Base-by-base conservation (phyloP, 768 basidiomycete species). In the Amanita molliuscula region DNA sequence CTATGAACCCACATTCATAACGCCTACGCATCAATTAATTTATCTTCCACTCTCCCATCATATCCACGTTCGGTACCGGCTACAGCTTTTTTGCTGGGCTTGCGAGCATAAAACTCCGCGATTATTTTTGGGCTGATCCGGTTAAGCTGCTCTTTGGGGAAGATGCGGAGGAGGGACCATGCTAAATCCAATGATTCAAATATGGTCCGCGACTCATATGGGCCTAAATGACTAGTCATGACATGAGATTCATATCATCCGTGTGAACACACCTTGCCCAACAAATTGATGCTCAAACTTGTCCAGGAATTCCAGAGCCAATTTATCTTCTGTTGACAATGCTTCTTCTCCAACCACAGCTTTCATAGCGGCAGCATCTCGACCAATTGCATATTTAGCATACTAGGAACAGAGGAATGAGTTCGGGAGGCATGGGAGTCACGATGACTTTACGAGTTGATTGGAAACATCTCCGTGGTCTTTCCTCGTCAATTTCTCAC, bases 391-490 rank as follows among this genome's bases (percentile, higher is more conserved):
- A 67, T 98, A 97, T 71, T 96, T 94, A 65, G 93, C 93, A 66
- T 95, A 96, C 88, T 94, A 26, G 42, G 8, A 23, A 48, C 54
- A 51, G 47, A 31, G 53, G 21, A 42, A 44, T 53, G 35, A 56
- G 50, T 33, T 34, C 34, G 6, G 35, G 3, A 35, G n/a, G 7
- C 33, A n/a, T 21, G 29, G 20, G 33, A 16, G 44, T 33, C 21
- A 16, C 6, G 37, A n/a, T 9, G 48, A 35, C 71, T 88, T 50
- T 59, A 90, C 92, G 74, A 96, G 72, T 71, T 97, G 95, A 74
- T 99, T 99, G 11, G 96, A 98, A 31, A 99, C 96, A 68, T 99
- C 96, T 61, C 93, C 89, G 65, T 98, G 96, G 69, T 99, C 96
- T 70, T 95, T 95, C 65, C 96, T 78, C 52, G 96, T 98, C 62